Percentiles rank a stretch among this genome's conserved stretches.
These are phyloP conservation scores for Cetraspora pellucida DNA, from an alignment of 192 early-diverging fungal genomes.

Conservation along the genomic window DNA sequence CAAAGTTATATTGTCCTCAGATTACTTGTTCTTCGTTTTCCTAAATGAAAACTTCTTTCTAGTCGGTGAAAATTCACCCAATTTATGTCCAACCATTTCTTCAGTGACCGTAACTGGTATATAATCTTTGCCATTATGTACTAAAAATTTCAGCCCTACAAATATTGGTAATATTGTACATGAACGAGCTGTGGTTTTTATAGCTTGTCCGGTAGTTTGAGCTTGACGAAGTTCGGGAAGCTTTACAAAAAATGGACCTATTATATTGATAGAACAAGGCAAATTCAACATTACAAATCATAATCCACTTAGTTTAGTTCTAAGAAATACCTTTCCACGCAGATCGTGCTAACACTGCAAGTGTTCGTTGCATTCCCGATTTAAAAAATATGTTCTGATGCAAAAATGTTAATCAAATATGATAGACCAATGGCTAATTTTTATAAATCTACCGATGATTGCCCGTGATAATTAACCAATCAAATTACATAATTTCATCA, in stretches of 20 bases:
- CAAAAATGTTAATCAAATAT: too few species aligned
- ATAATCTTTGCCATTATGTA: conserved; percentile 94
- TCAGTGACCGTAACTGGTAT: conserved; percentile 81
- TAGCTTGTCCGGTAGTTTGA: conserved; percentile 61
- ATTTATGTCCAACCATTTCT: conserved; percentile 92
- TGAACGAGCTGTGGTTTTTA: conserved; percentile 76
- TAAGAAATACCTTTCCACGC: neutral
- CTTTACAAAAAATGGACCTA: conserved; percentile 23
- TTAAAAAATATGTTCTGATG: too few species aligned
- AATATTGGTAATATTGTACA: conserved; percentile 90
- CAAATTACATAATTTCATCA: too few species aligned
- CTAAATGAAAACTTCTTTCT: conserved; percentile 82
- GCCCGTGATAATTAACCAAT: too few species aligned
- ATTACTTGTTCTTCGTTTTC: conserved; percentile 75
- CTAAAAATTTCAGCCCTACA: conserved; percentile 84
- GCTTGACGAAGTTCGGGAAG: conserved; percentile 57
- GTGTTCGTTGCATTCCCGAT: neutral
- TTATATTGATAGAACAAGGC: neutral
- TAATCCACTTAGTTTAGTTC: neutral
- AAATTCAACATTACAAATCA: neutral
- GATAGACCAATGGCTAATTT: too few species aligned
- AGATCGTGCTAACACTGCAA: neutral
- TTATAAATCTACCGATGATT: too few species aligned
- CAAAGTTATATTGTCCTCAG: too few species aligned
- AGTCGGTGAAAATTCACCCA: conserved; percentile 93